These are phyloP conservation scores for Amanita molliuscula DNA, from an alignment of 768 basidiomycete species.

Conservation along the genomic window DNA sequence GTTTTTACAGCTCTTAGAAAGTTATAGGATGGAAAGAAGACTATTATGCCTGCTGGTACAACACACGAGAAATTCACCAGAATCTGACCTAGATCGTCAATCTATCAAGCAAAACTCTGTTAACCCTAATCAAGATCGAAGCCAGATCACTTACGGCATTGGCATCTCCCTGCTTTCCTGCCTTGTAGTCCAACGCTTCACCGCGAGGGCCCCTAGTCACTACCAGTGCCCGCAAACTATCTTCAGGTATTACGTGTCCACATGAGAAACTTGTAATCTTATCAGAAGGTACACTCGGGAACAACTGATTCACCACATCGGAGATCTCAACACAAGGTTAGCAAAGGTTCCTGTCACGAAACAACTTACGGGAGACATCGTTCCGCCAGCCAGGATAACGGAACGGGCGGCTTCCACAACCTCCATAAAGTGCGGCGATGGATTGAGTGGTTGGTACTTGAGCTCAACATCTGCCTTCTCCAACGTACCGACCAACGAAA, in stretches of 20 bases:
- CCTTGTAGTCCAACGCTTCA: conserved; percentile 71
- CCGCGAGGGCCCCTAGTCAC: conserved; percentile 69
- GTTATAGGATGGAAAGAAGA: conserved; percentile 89
- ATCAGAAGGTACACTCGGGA: conserved; percentile 49
- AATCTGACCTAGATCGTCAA: conserved; percentile 75
- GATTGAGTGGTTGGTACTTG: conserved; percentile 90
- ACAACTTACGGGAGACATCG: conserved; percentile 88
- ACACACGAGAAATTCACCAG: conserved; percentile 71
- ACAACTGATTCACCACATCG: conserved; percentile 78
- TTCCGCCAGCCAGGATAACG: conserved; percentile 91
- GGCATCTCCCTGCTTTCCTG: conserved; percentile 56
- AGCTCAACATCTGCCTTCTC: conserved; percentile 46
- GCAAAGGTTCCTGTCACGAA: neutral
- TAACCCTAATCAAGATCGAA: neutral
- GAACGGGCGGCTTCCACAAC: conserved; percentile 72
- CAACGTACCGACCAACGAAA: conserved; percentile 32
- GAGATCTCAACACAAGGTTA: conserved; percentile 50
- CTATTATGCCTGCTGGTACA: conserved; percentile 81
- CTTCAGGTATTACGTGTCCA: conserved; percentile 80
- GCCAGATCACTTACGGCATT: conserved; percentile 36
- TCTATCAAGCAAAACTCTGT: conserved; percentile 27
- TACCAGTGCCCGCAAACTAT: conserved; percentile 69
- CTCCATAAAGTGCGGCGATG: conserved; percentile 77
- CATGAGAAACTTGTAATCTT: conserved; percentile 80
- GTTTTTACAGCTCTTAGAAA: conserved; percentile 62